Base-by-base conservation (phyloP, 768 basidiomycete genomes). In the Pleurotus ostreatus region DNA sequence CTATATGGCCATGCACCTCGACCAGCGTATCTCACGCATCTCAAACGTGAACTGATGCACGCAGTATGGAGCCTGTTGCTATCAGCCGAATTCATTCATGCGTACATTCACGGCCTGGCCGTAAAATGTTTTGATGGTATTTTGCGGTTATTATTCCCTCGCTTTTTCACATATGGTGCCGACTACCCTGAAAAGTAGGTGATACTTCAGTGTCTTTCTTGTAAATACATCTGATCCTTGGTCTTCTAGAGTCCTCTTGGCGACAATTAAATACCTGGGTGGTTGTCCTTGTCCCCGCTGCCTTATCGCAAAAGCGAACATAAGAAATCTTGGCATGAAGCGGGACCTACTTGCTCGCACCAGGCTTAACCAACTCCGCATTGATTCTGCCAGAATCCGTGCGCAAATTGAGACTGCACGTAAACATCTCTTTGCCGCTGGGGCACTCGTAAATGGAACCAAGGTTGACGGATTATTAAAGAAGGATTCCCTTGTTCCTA, bases 171-270 rank as follows among this genome's bases (percentile, higher is more conserved):
- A 0, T 70, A 70, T 44, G 64, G 67, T 2, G 69, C 69, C 5
- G 69, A 70, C 48, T 70, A 70, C 57, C 68, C 68, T 30, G 68
- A 70, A 43, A 68, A 69, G 68, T 70, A 20, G 48, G 63, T 12
- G 7, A 47, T 53, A 43, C 34, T 26, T 37, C 4, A 13, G 18
- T 55, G 4, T 49, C 16, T 18, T 12, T 23, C 30, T 49, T 11
- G 5, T 52, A 16, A 38, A 9, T 12, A 25, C 8, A 4, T n/a
- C 18, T 23, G 4, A 40, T 25, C 20, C 57, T 20, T 57, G 6
- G 46, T 51, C 1, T n/a, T 55, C 20, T 46, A 75, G 70, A 52
- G 58, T 62, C 26, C 56, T 66, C 1, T 60, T 73, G 0, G 65
- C 70, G 1, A 63, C 64, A 0, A 61, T 69, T 23, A 56, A 59